These are phyloP conservation scores for Termitomyces titanicus DNA, from an alignment of 768 basidiomycete species.

Conservation along the genomic window DNA sequence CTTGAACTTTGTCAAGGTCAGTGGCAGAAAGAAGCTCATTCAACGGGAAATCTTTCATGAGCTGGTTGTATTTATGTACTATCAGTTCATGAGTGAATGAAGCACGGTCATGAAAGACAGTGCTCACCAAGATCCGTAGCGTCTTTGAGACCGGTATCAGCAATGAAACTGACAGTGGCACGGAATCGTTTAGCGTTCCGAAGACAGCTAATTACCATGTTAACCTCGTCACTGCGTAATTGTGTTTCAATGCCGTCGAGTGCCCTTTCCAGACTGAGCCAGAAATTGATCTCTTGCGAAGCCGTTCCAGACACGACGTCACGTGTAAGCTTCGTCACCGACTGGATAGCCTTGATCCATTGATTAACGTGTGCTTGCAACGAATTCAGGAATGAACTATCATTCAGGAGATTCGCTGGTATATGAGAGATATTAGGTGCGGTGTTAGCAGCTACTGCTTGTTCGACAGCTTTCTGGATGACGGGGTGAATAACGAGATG, in stretches of 20 bases:
- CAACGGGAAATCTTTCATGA: conserved; percentile 99
- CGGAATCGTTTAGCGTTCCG: conserved; percentile 96
- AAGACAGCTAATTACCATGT: conserved; percentile 89
- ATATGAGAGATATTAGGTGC: conserved; percentile 76
- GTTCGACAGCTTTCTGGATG: conserved; percentile 85
- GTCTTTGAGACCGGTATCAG: conserved; percentile 95
- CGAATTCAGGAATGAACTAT: conserved; percentile 89
- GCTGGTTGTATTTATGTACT: conserved; percentile 97
- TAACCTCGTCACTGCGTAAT: conserved; percentile 87
- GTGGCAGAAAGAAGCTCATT: conserved; percentile 96
- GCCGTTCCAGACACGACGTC: conserved; percentile 95
- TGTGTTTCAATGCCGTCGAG: conserved; percentile 92
- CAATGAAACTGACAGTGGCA: conserved; percentile 96
- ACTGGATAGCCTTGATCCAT: conserved; percentile 98
- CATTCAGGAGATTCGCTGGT: conserved; percentile 71
- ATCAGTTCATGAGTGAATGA: conserved; percentile 1
- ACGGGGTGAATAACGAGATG: conserved; percentile 88
- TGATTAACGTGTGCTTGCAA: conserved; percentile 92
- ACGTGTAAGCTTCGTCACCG: conserved; percentile 91
- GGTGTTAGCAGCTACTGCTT: conserved; percentile 48
- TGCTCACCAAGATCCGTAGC: conserved; percentile 80
- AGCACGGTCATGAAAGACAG: background rate
- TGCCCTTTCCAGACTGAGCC: conserved; percentile 92
- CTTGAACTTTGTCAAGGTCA: conserved; percentile 92
- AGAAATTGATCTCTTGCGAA: conserved; percentile 98